phyloP scores from a whole-genome alignment of 2,329 filamentous ascomycete genomes.

The Penicillium aurantiogriseum region DNA sequence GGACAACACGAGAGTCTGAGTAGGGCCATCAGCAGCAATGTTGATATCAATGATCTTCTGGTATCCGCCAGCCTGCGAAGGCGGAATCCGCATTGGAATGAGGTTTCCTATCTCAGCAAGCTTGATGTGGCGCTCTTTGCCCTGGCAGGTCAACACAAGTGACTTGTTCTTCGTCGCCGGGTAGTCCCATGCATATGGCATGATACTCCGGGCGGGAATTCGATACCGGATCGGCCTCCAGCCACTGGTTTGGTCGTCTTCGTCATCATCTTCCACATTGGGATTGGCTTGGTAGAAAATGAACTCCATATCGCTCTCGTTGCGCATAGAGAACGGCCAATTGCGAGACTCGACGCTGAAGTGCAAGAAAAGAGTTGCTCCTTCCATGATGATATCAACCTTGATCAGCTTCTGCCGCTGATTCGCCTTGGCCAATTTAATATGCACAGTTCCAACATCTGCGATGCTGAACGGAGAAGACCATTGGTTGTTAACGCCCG shows the following conservation, averaged over 20 bases:
- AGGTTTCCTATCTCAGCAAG: constrained; percentile 95
- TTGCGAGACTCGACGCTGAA: constrained; percentile 87
- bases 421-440: constrained; percentile 88
- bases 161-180: constrained; percentile 96
- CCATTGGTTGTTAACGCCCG: constrained; percentile 95
- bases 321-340: constrained; percentile 98
- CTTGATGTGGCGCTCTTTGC: constrained; percentile 86
- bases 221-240: constrained; percentile 94
- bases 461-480: constrained; percentile 97
- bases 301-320: constrained; percentile 95
- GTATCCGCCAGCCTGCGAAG: constrained; percentile 59
- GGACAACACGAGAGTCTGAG: constrained; percentile 87
- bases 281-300: constrained; percentile 95
- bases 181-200: constrained; percentile 99
- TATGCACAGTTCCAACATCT: constrained; percentile 84
- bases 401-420: constrained; percentile 86
- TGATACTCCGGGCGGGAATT: constrained; percentile 89
- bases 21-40: constrained; percentile 91
- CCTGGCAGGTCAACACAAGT: constrained; percentile 74
- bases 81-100: constrained; percentile 85
- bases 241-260: constrained; percentile 71
- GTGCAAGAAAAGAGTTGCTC: constrained; percentile 89
- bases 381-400: constrained; percentile 86
- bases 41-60: constrained; percentile 95
- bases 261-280: constrained; percentile 89